Percentiles rank a stretch among this genome's conserved stretches.
phyloP scores from a whole-genome alignment of 169 alveolate genomes.

The Eimeria brunetti region DNA sequence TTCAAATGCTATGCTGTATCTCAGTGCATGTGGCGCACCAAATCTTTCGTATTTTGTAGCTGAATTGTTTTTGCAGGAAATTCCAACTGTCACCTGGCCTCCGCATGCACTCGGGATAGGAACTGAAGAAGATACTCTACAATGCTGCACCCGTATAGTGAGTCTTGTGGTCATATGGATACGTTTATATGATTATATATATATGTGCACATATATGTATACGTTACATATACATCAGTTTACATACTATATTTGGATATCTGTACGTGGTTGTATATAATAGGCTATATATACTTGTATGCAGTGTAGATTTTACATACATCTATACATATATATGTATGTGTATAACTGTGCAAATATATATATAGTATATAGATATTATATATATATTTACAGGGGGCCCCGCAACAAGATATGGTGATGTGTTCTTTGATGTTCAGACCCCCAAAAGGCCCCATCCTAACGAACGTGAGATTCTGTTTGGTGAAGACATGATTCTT shows the following conservation, averaged over 20 bases:
- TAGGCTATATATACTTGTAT: too few species aligned
- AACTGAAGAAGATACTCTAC: constrained; percentile 90
- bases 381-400: background rate
- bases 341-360: too few species aligned
- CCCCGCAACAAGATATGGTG: background rate
- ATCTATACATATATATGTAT: too few species aligned
- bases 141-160: constrained; percentile 87
- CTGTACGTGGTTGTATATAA: too few species aligned
- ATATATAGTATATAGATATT: too few species aligned
- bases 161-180: too few species aligned
- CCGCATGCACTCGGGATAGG: constrained; percentile 92
- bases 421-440: constrained; percentile 82
- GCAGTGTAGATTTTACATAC: too few species aligned
- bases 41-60: background rate
- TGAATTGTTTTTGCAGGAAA: constrained; percentile 79
- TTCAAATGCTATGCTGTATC: background rate
- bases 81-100: constrained; percentile 85
- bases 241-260: too few species aligned
- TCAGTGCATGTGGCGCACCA: background rate
- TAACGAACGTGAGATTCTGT: constrained; percentile 86
- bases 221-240: too few species aligned
- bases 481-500: constrained; percentile 65
- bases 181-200: too few species aligned
- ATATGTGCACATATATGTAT: too few species aligned
- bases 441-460: constrained; percentile 85